Evolutionary conservation across 352 stramenopile genomes (phyloP).

Genomic region (Pythium inflatum): DNA sequence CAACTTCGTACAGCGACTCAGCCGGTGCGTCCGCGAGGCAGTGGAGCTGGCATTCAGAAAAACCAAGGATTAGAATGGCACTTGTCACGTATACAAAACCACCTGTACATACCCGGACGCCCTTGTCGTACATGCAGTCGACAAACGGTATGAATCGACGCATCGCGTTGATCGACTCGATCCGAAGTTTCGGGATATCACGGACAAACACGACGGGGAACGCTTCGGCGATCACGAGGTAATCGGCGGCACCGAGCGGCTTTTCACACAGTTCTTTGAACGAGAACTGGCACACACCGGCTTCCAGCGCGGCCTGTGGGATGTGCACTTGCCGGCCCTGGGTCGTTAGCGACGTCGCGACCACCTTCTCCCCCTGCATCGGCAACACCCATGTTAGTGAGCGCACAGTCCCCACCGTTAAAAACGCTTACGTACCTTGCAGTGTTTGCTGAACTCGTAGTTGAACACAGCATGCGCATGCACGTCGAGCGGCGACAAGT

Average conservation of each 20-base stretch:
- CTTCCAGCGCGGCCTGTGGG: constrained; percentile 53
- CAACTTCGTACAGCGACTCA: constrained; percentile 67
- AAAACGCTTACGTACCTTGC: constrained; percentile 33
- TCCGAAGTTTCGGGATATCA: constrained; percentile 88
- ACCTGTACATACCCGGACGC: constrained; percentile 66
- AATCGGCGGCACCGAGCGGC: constrained; percentile 94
- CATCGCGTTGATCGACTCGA: constrained; percentile 90
- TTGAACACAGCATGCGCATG: constrained; percentile 62
- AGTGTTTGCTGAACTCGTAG: constrained; percentile 67
- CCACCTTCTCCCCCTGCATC: constrained; percentile 46
- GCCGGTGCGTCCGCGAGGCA: constrained; percentile 65
- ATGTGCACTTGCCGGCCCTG: constrained; percentile 72
- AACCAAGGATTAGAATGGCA: too few species aligned
- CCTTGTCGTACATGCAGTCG: constrained; percentile 97
- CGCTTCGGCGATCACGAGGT: constrained; percentile 89
- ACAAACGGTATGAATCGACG: constrained; percentile 98
- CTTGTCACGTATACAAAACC: too few species aligned
- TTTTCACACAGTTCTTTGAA: constrained; percentile 97
- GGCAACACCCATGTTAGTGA: not conserved
- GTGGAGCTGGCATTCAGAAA: constrained; percentile 57
- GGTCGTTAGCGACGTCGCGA: constrained; percentile 57
- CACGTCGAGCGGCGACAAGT: constrained; percentile 58
- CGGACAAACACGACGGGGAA: constrained; percentile 91
- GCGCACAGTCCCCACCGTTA: not conserved
- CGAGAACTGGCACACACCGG: constrained; percentile 86